These are phyloP conservation scores for Tylopilus sp. DNA, from an alignment of 1,284 basidiomycete genomes.

Conservation along the genomic window DNA sequence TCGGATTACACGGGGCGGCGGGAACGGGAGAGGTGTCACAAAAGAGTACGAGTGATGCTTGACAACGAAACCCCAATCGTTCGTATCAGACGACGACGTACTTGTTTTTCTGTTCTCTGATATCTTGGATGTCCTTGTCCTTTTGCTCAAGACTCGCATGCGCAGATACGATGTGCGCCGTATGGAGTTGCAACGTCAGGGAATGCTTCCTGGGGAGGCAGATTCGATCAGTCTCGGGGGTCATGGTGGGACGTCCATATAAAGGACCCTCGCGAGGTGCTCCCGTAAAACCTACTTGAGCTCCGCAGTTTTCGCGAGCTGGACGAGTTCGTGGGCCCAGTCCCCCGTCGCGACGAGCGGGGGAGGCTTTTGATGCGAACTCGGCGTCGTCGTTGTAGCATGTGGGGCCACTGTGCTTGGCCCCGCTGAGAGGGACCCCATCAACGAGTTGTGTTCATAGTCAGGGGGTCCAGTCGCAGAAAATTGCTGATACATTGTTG, in stretches of 20 bases:
- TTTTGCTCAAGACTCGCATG: constrained; percentile 74
- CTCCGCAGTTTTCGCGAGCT: constrained; percentile 77
- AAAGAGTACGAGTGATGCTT: neutral
- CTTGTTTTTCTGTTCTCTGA: constrained; percentile 79
- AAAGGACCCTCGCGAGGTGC: neutral
- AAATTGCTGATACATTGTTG: constrained; percentile 38
- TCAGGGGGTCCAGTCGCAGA: constrained; percentile 34
- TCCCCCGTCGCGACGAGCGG: constrained; percentile 71
- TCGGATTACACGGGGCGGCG: neutral
- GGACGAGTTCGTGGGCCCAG: constrained; percentile 79
- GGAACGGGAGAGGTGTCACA: neutral
- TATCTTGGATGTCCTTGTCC: constrained; percentile 69
- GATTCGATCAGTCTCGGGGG: neutral
- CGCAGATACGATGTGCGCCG: constrained; percentile 79
- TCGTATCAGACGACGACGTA: constrained; percentile 36
- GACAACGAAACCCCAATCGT: neutral
- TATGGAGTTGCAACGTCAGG: constrained; percentile 73
- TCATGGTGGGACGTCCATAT: constrained; percentile 1
- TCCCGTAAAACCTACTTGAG: constrained; percentile 54
- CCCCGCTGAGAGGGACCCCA: constrained; percentile 32
- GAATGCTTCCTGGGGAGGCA: constrained; percentile 63
- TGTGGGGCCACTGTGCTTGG: constrained; percentile 36
- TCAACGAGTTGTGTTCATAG: constrained; percentile 34
- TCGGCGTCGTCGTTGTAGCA: constrained; percentile 27
- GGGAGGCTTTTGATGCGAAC: constrained; percentile 27